phyloP scores from a whole-genome alignment of 2,329 filamentous ascomycete genomes.

The Arthrinium puccinioides region DNA sequence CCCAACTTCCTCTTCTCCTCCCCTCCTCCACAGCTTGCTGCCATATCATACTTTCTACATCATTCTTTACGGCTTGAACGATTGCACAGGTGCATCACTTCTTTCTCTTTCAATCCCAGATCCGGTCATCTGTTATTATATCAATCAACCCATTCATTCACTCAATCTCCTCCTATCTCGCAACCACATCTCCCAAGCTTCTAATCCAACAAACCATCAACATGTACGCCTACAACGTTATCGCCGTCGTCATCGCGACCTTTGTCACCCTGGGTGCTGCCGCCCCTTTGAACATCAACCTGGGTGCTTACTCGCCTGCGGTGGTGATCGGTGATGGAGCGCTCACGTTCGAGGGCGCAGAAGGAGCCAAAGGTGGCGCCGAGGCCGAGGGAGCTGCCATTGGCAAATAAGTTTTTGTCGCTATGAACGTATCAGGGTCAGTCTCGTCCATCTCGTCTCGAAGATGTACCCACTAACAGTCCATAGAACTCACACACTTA shows the following conservation, averaged over 20 bases:
- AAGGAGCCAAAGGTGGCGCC: conserved; percentile 9
- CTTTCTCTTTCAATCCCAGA: conserved; percentile 3
- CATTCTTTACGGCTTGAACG: conserved; percentile 5
- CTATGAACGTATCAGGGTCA: too few relatives aligned
- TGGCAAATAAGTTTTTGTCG: not conserved
- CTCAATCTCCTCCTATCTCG: not conserved
- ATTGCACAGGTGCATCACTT: conserved; percentile 18
- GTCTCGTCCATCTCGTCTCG: too few relatives aligned
- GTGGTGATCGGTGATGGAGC: conserved; percentile 34
- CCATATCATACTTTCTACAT: conserved; percentile 9
- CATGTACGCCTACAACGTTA: conserved; percentile 16
- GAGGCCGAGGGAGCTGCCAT: not conserved
- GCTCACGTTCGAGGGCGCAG: conserved; percentile 30
- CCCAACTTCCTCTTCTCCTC: not conserved
- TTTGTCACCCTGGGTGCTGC: conserved; percentile 20
- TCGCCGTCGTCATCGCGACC: conserved; percentile 19
- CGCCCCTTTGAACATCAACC: conserved; percentile 26
- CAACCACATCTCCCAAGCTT: not conserved
- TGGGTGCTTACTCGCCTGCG: conserved; percentile 26
- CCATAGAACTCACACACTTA: too few relatives aligned
- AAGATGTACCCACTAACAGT: too few relatives aligned
- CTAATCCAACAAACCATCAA: conserved; percentile 1
- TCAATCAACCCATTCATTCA: not conserved
- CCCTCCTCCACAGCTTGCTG: conserved; percentile 7
- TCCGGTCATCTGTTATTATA: conserved; percentile 11